These are phyloP conservation scores for Lagenaria siceraria DNA, from an alignment of 306 rosid species.

Conservation along the genomic window DNA sequence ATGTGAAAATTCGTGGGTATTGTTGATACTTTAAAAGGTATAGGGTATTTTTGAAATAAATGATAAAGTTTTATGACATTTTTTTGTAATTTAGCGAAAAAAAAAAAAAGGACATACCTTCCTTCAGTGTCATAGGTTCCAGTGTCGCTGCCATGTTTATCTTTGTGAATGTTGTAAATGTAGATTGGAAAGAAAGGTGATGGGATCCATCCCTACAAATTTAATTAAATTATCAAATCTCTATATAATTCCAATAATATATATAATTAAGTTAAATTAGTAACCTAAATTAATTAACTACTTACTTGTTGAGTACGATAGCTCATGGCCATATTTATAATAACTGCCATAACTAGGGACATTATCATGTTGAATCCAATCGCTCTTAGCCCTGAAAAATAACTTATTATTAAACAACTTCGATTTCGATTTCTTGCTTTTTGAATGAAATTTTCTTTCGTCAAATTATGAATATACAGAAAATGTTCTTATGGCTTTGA, in stretches of 20 bases:
- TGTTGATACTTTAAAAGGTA: no score
- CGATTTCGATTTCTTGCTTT: no score
- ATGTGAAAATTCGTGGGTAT: no score
- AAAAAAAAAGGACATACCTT: conserved; percentile 33
- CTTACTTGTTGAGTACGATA: conserved; percentile 71
- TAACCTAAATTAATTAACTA: not conserved
- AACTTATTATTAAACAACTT: no score
- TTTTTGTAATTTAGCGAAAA: no score
- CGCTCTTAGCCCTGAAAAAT: conserved; percentile 44
- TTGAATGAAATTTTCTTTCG: no score
- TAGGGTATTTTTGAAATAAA: no score
- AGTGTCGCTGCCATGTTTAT: conserved; percentile 81
- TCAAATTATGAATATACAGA: no score
- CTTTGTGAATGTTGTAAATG: conserved; percentile 49
- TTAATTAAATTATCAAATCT: not conserved
- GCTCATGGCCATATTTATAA: conserved; percentile 35
- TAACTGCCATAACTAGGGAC: conserved; percentile 31
- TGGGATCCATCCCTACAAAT: conserved; percentile 58
- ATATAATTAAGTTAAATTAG: no score
- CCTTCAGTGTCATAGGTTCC: conserved; percentile 81
- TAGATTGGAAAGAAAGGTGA: conserved; percentile 68
- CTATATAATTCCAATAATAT: no score
- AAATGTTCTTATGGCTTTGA: no score
- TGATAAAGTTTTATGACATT: no score
- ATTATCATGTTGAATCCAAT: conserved; percentile 52